Evolutionary conservation across 2,329 filamentous ascomycete species (phyloP), one percentile per base, ranked within the genome.

Genomic region (Tothia fuscella): DNA sequence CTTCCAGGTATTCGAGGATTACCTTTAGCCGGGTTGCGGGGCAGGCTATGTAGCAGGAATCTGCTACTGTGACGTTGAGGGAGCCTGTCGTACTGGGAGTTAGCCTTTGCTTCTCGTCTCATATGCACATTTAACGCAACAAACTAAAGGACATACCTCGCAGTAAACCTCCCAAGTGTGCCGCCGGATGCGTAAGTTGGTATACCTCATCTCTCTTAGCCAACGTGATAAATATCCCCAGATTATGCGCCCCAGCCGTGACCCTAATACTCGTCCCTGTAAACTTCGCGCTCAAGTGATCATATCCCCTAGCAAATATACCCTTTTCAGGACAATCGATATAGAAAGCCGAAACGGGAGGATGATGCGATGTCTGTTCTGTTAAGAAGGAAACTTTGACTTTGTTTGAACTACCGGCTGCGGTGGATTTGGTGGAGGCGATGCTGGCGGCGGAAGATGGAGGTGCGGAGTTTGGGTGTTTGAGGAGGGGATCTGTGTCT

Each of bases 301-400:
- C 91, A 56, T 89, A 98, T 1, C 91, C 91, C 45, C 82, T 75
- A 13, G 91, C 91, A 28, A 77, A 78, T 49, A 98, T 74, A 21
- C 89, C 91, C 57, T 86, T 88, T 51, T 93, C 83, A 1, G 88
- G 87, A 56, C 91, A 98, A 56, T 87, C 81, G 49, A 95, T 80
- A 60, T 84, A 89, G 62, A 93, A 98, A 12, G 91, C 91, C 51
- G 89, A 96, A 50, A 98, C 89, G 7, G 91, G 91, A 25, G 91
- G 91, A 62, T 98, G 91, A 55, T 98, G 91, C 6, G 87, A 95
- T 6, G 91, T 98, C 65, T 98, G 91, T 64, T 98, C 91, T 20
- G 91, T 96, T 46, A 98, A 71, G 59, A 93, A 98, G 7, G 87
- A 94, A 51, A 98, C 76, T 51, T 81, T 83, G 51, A 94, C 73